Conservation (phyloP, 1,284 basidiomycete species). For the Sporisorium reilianum region DNA sequence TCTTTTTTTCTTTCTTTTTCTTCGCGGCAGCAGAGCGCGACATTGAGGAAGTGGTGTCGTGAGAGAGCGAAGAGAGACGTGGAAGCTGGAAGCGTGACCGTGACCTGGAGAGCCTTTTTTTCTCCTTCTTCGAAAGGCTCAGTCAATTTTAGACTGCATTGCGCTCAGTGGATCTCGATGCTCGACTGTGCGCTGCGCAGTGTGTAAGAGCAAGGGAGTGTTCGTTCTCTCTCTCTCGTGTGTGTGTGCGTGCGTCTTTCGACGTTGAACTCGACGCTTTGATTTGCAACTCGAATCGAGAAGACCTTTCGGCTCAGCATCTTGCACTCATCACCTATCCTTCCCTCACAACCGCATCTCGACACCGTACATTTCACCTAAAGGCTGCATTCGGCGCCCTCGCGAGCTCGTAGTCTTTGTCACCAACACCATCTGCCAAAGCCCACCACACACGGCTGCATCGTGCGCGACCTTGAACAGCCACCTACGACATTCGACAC, state of each 20-base stretch:
- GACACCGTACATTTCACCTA: neutral
- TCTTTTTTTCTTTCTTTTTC: neutral
- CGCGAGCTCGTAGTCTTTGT: neutral
- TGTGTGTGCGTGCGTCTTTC: conserved; percentile 3
- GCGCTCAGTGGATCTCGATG: neutral
- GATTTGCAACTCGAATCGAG: neutral
- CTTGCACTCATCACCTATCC: neutral
- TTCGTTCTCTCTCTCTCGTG: no score
- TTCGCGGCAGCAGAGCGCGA: conserved; percentile 4
- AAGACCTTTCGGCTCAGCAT: neutral
- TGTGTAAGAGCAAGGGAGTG: no score
- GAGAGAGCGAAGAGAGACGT: conserved; percentile 10
- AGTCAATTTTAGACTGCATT: neutral
- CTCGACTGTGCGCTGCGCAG: conserved; percentile 2
- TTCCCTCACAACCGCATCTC: neutral
- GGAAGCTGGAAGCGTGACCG: conserved; percentile 10
- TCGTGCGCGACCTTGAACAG: neutral
- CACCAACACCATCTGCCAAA: neutral
- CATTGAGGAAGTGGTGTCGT: conserved; percentile 3
- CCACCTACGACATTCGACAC: neutral
- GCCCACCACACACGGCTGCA: neutral
- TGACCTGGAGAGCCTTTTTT: neutral
- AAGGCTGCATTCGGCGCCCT: neutral
- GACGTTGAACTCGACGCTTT: conserved; percentile 2
- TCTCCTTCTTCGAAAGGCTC: neutral